A percentile compares a stretch with the other conserved stretches of the same genome.
phyloP scores from a whole-genome alignment of 2,329 filamentous ascomycete species.

The Ceratocystis eucalypticola region DNA sequence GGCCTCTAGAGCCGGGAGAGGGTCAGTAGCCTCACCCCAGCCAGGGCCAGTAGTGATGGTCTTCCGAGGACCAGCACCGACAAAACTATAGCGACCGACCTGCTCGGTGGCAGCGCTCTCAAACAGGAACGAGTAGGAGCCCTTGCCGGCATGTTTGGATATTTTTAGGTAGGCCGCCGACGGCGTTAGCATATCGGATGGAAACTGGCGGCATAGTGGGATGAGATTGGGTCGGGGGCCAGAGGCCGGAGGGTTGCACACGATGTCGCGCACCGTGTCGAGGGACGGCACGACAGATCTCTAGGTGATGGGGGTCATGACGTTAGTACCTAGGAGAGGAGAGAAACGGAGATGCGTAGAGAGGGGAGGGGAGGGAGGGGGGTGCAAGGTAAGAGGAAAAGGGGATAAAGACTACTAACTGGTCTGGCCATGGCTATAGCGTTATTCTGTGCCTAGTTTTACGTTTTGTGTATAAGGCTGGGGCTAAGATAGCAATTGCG shows the following conservation, averaged over 20 bases:
- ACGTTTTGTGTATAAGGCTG: background rate
- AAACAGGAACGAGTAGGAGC: slow-evolving; percentile 81
- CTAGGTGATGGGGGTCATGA: slow-evolving; percentile 22
- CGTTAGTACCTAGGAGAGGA: background rate
- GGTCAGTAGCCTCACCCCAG: slow-evolving; percentile 72
- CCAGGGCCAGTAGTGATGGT: slow-evolving; percentile 77
- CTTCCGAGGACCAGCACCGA: slow-evolving; percentile 69
- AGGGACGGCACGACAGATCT: slow-evolving; percentile 34
- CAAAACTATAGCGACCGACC: slow-evolving; percentile 89
- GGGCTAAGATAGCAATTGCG: background rate
- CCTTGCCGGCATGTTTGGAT: slow-evolving; percentile 50
- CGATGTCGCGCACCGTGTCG: slow-evolving; percentile 33
- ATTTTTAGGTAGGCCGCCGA: slow-evolving; percentile 93
- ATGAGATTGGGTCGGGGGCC: slow-evolving; percentile 51
- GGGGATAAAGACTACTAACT: slow-evolving; percentile 21
- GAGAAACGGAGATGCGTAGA: too few species aligned
- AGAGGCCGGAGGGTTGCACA: slow-evolving; percentile 27
- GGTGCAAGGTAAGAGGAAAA: background rate
- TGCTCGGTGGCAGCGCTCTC: slow-evolving; percentile 91
- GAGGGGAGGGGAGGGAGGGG: too few species aligned
- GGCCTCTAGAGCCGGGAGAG: slow-evolving; percentile 65
- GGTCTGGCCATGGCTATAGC: slow-evolving; percentile 24
- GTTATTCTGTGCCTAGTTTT: background rate
- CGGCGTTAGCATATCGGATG: slow-evolving; percentile 85
- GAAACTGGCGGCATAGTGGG: slow-evolving; percentile 69